phyloP scores from a whole-genome alignment of 805 yeast genomes.

The Hanseniaspora jakobsenii region DNA sequence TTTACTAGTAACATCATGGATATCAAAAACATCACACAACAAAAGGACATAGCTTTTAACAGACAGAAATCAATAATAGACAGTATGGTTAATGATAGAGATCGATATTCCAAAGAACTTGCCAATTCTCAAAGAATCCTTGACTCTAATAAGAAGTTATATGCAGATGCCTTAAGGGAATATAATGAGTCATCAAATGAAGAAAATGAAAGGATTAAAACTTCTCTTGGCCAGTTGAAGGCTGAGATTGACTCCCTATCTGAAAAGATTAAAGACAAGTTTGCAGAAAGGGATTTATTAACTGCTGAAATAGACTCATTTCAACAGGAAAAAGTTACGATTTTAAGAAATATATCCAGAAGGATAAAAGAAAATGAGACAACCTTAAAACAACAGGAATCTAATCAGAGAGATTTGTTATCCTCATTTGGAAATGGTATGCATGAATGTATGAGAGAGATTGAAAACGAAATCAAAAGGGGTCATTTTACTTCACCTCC shows the following conservation, averaged over 20 bases:
- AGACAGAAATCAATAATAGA: too few species aligned
- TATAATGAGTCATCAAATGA: constrained; percentile 18
- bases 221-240: constrained; percentile 20
- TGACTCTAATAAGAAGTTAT: too few species aligned
- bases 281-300: constrained; percentile 20
- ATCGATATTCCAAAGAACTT: too few species aligned
- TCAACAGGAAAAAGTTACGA: constrained; percentile 21
- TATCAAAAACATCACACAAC: too few species aligned
- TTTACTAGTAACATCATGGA: too few species aligned
- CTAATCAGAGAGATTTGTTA: constrained; percentile 25
- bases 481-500: constrained; percentile 40
- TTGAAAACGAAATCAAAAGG: constrained; percentile 25
- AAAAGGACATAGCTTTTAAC: constrained; percentile 18
- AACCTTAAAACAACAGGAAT: neutral
- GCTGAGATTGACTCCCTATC: constrained; percentile 21
- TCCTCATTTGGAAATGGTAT: constrained; percentile 43
- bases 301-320: constrained; percentile 22
- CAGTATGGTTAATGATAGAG: too few species aligned
- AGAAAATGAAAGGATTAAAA: constrained; percentile 24
- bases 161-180: constrained; percentile 20
- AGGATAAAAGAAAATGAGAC: neutral
- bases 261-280: constrained; percentile 19
- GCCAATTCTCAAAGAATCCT: too few species aligned
- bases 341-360: neutral
- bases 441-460: constrained; percentile 32